A percentile compares a stretch with the other conserved stretches of the same genome.
These are phyloP conservation scores for Ilex paraguariensis DNA, from an alignment of 305 asterid species.

Conservation along the genomic window DNA sequence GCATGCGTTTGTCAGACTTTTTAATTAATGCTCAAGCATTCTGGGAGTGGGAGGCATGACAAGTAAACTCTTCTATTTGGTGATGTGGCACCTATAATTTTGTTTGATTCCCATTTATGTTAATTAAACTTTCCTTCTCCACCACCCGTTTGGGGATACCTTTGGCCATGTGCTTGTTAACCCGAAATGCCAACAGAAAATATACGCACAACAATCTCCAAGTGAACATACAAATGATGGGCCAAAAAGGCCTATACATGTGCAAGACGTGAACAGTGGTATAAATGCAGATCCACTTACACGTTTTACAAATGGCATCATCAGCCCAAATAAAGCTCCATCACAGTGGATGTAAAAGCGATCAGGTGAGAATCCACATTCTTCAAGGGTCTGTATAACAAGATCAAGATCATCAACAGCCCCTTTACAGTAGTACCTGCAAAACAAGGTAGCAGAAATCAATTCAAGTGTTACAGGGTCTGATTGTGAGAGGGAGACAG, in stretches of 20 bases:
- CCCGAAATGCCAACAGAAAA: no score
- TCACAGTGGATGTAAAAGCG: constrained; percentile 12
- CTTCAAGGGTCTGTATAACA: constrained; percentile 11
- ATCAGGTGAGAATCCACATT: constrained; percentile 11
- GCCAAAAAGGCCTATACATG: background rate
- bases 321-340: constrained; percentile 7
- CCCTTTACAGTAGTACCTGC: constrained; percentile 11
- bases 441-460: background rate
- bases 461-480: background rate
- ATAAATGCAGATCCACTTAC: background rate
- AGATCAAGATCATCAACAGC: constrained; percentile 11
- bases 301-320: constrained; percentile 2
- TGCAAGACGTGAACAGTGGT: background rate
- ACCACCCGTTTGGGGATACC: no score
- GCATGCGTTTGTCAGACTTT: no score
- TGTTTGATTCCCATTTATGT: no score
- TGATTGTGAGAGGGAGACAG: background rate
- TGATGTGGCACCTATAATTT: no score
- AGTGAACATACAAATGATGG: background rate
- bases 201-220: background rate
- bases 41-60: no score
- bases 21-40: no score
- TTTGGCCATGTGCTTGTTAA: no score
- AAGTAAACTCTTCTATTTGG: no score
- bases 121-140: no score